Conservation (phyloP, 2,329 filamentous ascomycete genomes). For the Aspergillus oerlinghausenensis region DNA sequence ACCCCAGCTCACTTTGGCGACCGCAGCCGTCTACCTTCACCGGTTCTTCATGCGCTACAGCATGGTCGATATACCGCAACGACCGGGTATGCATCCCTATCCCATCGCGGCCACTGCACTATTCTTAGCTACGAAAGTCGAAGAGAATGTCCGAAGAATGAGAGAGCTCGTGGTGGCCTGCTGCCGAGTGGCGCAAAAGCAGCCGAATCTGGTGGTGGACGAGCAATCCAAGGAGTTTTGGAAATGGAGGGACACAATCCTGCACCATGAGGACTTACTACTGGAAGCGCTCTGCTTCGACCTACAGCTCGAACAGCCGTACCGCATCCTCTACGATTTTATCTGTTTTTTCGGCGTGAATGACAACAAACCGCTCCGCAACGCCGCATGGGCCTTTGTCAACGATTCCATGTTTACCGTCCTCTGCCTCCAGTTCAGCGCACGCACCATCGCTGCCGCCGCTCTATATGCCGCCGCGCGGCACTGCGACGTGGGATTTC, state of each 20-base stretch:
- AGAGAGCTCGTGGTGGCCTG: conserved; percentile 92
- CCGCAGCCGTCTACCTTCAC: conserved; percentile 91
- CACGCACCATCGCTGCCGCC: conserved; percentile 75
- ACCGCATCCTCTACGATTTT: conserved; percentile 77
- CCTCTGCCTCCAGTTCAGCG: conserved; percentile 74
- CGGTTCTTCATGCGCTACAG: conserved; percentile 90
- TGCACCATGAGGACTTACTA: conserved; percentile 88
- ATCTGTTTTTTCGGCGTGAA: conserved; percentile 68
- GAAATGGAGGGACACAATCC: conserved; percentile 92
- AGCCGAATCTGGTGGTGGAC: conserved; percentile 81
- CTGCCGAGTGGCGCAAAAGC: conserved; percentile 91
- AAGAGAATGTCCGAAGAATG: conserved; percentile 94
- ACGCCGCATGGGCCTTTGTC: conserved; percentile 88
- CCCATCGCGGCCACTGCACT: conserved; percentile 87
- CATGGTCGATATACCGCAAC: conserved; percentile 66
- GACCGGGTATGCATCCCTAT: conserved; percentile 78
- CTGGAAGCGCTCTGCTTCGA: conserved; percentile 92
- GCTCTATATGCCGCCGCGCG: conserved; percentile 83
- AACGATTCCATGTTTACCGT: conserved; percentile 85
- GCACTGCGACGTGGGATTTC: conserved; percentile 67
- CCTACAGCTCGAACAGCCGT: conserved; percentile 82
- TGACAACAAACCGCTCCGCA: conserved; percentile 75
- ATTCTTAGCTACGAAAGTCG: conserved; percentile 93
- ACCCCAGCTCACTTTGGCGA: conserved; percentile 86
- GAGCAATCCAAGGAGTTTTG: conserved; percentile 98